phyloP scores from a whole-genome alignment of 306 rosid genomes.

The Acacia crassicarpa region DNA sequence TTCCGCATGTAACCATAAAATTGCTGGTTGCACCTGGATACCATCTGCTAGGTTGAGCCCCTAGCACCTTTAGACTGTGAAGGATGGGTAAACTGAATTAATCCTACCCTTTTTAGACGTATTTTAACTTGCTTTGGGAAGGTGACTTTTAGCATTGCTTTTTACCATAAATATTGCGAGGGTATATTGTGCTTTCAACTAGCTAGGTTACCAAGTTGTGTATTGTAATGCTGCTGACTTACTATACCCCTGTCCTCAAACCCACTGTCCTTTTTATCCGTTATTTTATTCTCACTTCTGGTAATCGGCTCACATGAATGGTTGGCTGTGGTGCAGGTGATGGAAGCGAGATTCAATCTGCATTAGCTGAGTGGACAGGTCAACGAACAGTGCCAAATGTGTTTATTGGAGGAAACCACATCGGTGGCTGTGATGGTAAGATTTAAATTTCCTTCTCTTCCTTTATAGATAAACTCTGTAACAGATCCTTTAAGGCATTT shows the following conservation, averaged over 20 bases:
- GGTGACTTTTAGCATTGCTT: not conserved
- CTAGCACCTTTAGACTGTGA: not conserved
- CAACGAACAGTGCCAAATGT: slow-evolving; percentile 92
- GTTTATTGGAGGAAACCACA: slow-evolving; percentile 82
- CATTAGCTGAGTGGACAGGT: slow-evolving; percentile 69
- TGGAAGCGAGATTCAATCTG: slow-evolving; percentile 70
- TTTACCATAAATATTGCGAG: not conserved
- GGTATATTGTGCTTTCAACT: not conserved
- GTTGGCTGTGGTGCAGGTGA: slow-evolving; percentile 60
- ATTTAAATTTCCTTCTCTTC: not conserved
- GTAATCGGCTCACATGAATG: not conserved
- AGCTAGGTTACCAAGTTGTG: not conserved
- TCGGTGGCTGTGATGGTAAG: slow-evolving; percentile 94
- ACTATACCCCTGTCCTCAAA: not conserved
- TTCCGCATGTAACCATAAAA: not conserved
- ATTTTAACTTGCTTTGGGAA: not conserved
- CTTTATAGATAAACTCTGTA: not conserved
- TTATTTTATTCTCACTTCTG: not conserved
- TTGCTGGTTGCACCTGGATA: not conserved
- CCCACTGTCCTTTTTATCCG: not conserved
- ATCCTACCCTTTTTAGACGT: not conserved
- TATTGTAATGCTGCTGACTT: not conserved
- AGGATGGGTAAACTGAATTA: not conserved
- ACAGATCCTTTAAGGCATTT: not conserved
- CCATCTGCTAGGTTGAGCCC: not conserved